Base-by-base conservation (phyloP, 2,329 filamentous ascomycete species). In the Lachnellula subtilissima region DNA sequence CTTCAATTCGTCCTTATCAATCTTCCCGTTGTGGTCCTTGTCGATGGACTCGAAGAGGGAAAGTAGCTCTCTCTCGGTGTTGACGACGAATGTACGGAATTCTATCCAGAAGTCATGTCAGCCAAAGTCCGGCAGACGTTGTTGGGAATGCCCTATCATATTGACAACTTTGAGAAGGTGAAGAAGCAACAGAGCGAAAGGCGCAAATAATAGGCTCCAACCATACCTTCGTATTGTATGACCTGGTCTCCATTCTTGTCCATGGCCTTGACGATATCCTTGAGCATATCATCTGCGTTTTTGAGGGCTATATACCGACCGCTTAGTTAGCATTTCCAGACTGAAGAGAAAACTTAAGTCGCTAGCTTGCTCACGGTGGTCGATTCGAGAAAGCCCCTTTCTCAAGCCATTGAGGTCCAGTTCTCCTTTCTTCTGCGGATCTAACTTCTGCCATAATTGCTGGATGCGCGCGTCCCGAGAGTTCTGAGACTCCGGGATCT, bases 1-100 rank as follows among this genome's bases (percentile, higher is more conserved):
- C 61, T 84, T 84, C 48, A 99, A 79, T 76, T 97, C 93, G n/a
- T 78, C 77, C 72, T 90, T 91, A 68, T 96, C 91, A 58, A 99
- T 80, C 70, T 87, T 88, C 42, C 93, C 93, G 72, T 96, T 89
- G 61, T 85, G 78, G 71, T 97, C 87, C 63, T 81, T 82, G 71
- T 99, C 94, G 67, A 99, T 97, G 61, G 83, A 85, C 65, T 85
- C 81, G 75, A 99, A 99, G 22, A 99, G 83, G 53, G 81, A 73
- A 72, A 84, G 86, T 12, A 99, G 83, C 71, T 97, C 87, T 58
- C 82, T 82, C 73, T 99, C 94, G 43, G 94, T 91, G 57, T 89
- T 82, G 67, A 92, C 83, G 69, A 97, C 91, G 69, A 97, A 97
- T 43, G 78, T 80, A 62, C 86, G 87, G 69, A 99, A 99, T 76